phyloP scores from a whole-genome alignment of 2,329 filamentous ascomycete species.

The Tolypocladium cylindrosporum region DNA sequence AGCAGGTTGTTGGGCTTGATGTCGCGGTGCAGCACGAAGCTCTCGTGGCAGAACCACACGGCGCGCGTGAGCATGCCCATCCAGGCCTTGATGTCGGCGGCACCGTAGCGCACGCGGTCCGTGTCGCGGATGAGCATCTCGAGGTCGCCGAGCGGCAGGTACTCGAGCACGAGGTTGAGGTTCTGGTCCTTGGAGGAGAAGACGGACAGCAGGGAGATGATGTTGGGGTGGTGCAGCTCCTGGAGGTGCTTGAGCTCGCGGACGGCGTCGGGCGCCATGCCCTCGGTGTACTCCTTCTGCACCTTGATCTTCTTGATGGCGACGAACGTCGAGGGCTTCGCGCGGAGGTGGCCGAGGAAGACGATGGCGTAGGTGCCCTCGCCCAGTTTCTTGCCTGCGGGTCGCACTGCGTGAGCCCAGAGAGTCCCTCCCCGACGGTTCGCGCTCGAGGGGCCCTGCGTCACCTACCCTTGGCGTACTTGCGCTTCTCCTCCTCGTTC shows the following conservation, averaged over 20 bases:
- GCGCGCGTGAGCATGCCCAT: slow-evolving; percentile 94
- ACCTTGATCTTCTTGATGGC: slow-evolving; percentile 93
- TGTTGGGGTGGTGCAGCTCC: slow-evolving; percentile 89
- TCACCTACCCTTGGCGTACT: slow-evolving; percentile 71
- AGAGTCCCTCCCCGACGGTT: too few species aligned
- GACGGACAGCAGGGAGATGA: slow-evolving; percentile 84
- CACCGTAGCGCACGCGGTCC: slow-evolving; percentile 67
- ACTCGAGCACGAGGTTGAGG: slow-evolving; percentile 90
- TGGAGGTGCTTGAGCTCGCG: slow-evolving; percentile 94
- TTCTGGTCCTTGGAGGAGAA: slow-evolving; percentile 97
- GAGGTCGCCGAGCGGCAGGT: slow-evolving; percentile 84
- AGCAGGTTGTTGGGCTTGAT: slow-evolving; percentile 99
- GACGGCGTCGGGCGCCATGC: slow-evolving; percentile 87
- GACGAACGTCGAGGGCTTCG: slow-evolving; percentile 63
- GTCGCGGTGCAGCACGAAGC: slow-evolving; percentile 88
- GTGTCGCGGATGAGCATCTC: slow-evolving; percentile 89
- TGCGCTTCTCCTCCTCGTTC: slow-evolving; percentile 72
- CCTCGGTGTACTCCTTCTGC: slow-evolving; percentile 77
- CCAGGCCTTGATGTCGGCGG: slow-evolving; percentile 93
- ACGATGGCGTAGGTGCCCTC: slow-evolving; percentile 97
- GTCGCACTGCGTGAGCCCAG: background rate
- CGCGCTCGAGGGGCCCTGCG: too few species aligned
- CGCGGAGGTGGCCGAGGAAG: slow-evolving; percentile 73
- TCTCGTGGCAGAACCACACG: slow-evolving; percentile 94
- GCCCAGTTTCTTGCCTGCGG: slow-evolving; percentile 73